Conservation (phyloP, 768 basidiomycete species). For the Lyophyllum shimeji region DNA sequence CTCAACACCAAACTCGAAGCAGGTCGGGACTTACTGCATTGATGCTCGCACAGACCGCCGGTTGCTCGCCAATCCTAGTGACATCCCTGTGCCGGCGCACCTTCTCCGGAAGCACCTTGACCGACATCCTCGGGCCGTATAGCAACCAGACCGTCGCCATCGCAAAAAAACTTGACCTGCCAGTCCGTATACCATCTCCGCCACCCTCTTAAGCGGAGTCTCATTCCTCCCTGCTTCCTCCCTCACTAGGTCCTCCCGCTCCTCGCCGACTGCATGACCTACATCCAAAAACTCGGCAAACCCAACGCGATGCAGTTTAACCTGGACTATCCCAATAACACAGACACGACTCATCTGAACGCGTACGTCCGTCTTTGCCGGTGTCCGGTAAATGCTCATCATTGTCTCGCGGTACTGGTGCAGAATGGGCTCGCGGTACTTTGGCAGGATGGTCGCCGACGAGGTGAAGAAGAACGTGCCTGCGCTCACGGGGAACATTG, state of each 20-base stretch:
- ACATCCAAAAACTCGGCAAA: neutral
- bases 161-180: neutral
- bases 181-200: neutral
- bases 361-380: neutral
- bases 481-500: neutral
- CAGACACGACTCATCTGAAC: neutral
- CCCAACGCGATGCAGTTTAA: neutral
- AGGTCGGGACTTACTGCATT: neutral
- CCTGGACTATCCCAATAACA: neutral
- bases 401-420: neutral
- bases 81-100: slow-evolving; percentile 1
- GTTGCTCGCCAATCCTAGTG: neutral
- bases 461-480: slow-evolving; percentile 1
- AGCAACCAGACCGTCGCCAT: slow-evolving; percentile 2
- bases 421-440: neutral
- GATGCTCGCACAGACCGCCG: neutral
- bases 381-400: neutral
- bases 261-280: neutral
- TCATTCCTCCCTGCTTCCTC: neutral
- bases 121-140: slow-evolving; percentile 1
- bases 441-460: slow-evolving; percentile 6
- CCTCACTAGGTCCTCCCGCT: neutral
- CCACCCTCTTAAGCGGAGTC: too few species aligned
- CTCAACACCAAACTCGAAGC: neutral
- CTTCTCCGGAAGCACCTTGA: neutral